phyloP scores from a whole-genome alignment of 2,329 filamentous ascomycete genomes.

The Cordyceps tenuipes region DNA sequence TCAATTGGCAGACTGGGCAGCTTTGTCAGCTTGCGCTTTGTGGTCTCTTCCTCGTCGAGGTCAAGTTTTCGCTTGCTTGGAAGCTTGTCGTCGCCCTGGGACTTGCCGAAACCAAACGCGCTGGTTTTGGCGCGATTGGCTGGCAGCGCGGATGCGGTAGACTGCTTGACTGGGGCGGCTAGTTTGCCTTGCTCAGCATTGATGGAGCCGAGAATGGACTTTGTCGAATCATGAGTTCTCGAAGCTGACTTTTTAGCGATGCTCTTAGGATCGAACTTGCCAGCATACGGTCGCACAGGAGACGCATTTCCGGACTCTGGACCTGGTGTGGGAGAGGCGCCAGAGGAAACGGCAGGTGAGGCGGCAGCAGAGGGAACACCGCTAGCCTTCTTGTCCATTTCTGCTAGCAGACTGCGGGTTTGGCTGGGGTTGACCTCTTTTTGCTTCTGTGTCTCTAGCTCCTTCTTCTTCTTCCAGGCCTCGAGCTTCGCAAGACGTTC shows the following conservation, averaged over 20 bases:
- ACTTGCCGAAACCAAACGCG: slow-evolving; percentile 74
- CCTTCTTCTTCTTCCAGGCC: slow-evolving; percentile 88
- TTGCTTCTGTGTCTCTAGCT: slow-evolving; percentile 64
- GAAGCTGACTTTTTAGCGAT: slow-evolving; percentile 71
- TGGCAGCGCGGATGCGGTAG: slow-evolving; percentile 45
- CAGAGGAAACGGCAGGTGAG: slow-evolving; percentile 44
- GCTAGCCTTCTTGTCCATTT: slow-evolving; percentile 64
- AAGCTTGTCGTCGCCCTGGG: slow-evolving; percentile 53
- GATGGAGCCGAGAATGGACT: slow-evolving; percentile 39
- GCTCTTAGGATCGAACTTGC: slow-evolving; percentile 81
- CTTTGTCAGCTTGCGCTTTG: slow-evolving; percentile 81
- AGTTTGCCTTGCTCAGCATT: slow-evolving; percentile 30
- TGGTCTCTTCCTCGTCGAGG: slow-evolving; percentile 81
- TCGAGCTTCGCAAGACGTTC: slow-evolving; percentile 75
- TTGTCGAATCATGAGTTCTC: slow-evolving; percentile 44
- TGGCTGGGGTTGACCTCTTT: slow-evolving; percentile 58
- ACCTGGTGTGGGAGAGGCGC: slow-evolving; percentile 39
- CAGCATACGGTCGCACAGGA: slow-evolving; percentile 54
- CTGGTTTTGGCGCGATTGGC: slow-evolving; percentile 68
- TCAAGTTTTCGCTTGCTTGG: slow-evolving; percentile 67
- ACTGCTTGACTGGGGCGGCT: slow-evolving; percentile 24
- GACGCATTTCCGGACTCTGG: slow-evolving; percentile 37
- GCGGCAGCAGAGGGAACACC: slow-evolving; percentile 29
- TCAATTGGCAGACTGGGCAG: slow-evolving; percentile 69
- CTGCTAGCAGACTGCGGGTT: slow-evolving; percentile 58